Percentiles rank a stretch among this genome's conserved stretches.
phyloP scores from a whole-genome alignment of 257 asterid species.

The Cynanchum wilfordii region DNA sequence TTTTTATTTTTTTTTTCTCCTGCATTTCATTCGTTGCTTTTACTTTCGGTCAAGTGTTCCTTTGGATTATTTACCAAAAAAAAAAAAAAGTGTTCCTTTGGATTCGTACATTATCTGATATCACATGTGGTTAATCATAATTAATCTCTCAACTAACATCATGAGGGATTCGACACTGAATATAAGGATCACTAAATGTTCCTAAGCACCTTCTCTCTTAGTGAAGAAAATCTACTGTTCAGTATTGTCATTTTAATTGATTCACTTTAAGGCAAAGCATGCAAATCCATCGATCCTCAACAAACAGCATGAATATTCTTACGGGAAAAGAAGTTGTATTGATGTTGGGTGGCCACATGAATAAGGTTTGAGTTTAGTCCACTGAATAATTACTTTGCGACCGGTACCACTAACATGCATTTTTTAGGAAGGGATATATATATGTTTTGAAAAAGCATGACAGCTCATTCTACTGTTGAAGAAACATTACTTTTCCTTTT shows the following conservation, averaged over 20 bases:
- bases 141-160: neutral
- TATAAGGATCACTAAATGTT: neutral
- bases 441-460: conserved; percentile 41
- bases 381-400: neutral
- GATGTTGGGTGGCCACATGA: neutral
- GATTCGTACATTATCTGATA: neutral
- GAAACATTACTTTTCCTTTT: conserved; percentile 43
- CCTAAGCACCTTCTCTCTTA: neutral
- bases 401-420: conserved; percentile 8
- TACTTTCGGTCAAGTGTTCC: neutral
- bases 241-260: neutral
- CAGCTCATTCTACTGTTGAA: conserved; percentile 58
- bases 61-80: too few relatives aligned
- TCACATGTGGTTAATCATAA: conserved; percentile 1
- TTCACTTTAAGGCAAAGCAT: neutral
- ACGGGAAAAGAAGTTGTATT: conserved; percentile 1
- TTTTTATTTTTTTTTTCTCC: neutral
- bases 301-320: conserved; percentile 20
- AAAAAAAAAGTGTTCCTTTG: neutral
- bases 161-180: neutral
- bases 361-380: neutral
- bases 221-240: neutral
- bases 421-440: conserved; percentile 20
- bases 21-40: neutral
- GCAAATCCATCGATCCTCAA: neutral